A percentile compares a stretch with the other conserved stretches of the same genome.
Evolutionary conservation across 1,284 basidiomycete species (phyloP).

Genomic region (Ustilago bromivora): DNA sequence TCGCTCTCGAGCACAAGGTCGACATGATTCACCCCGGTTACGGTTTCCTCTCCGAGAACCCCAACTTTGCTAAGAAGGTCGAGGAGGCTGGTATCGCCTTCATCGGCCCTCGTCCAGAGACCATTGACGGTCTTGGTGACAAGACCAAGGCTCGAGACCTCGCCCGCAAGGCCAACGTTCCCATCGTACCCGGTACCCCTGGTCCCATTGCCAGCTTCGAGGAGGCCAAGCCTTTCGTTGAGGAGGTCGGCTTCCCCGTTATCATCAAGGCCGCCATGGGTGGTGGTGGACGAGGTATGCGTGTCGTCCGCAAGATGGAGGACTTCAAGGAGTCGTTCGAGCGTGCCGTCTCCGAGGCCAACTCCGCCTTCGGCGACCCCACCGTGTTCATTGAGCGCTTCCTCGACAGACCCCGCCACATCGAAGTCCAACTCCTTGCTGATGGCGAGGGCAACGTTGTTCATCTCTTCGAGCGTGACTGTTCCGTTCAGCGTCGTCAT

Average conservation of each 20-base stretch:
- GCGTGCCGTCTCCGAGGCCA: constrained; percentile 94
- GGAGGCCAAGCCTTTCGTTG: constrained; percentile 87
- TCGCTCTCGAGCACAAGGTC: constrained; percentile 83
- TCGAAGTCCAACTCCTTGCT: constrained; percentile 98
- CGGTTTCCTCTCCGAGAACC: constrained; percentile 98
- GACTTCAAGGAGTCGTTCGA: constrained; percentile 92
- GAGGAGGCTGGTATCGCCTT: constrained; percentile 97
- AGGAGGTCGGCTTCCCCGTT: constrained; percentile 93
- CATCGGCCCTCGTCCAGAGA: constrained; percentile 94
- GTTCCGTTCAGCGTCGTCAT: constrained; percentile 98
- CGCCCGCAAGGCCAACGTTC: constrained; percentile 74
- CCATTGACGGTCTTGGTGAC: constrained; percentile 97
- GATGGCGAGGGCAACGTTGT: constrained; percentile 99
- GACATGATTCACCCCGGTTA: constrained; percentile 95
- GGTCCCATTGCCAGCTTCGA: constrained; percentile 87
- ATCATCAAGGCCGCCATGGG: constrained; percentile 99
- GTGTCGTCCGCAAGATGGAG: constrained; percentile 78
- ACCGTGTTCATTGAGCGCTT: constrained; percentile 99
- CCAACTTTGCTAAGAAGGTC: constrained; percentile 92
- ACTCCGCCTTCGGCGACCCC: constrained; percentile 92
- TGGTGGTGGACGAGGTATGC: constrained; percentile 91
- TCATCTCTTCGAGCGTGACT: constrained; percentile 98
- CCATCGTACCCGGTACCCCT: constrained; percentile 96
- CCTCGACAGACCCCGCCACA: constrained; percentile 93
- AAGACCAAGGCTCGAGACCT: constrained; percentile 87